phyloP scores from a whole-genome alignment of 169 alveolate genomes.

The Cryptosporidium canis region DNA sequence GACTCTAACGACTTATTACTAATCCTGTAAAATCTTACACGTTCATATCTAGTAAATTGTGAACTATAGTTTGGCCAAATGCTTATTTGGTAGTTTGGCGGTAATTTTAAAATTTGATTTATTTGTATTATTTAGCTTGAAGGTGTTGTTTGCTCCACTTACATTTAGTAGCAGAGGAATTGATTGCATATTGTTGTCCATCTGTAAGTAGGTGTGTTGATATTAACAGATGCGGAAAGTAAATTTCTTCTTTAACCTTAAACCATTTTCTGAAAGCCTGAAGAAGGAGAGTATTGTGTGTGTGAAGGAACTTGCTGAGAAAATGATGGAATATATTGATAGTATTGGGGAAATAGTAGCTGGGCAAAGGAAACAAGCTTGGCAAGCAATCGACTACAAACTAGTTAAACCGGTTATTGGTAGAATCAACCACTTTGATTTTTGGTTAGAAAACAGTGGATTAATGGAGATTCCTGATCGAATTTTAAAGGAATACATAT shows the following conservation, averaged over 20 bases:
- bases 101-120: not conserved
- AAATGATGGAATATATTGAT: slow-evolving; percentile 8
- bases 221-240: slow-evolving; percentile 27
- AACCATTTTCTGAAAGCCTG: slow-evolving; percentile 2
- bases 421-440: slow-evolving; percentile 16
- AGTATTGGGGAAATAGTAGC: not conserved
- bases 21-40: no score
- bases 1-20: no score
- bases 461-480: slow-evolving; percentile 39
- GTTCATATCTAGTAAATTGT: not conserved
- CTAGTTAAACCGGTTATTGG: slow-evolving; percentile 1
- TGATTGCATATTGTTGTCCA: not conserved
- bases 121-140: not conserved
- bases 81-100: slow-evolving; percentile 4
- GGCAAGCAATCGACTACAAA: slow-evolving; percentile 28
- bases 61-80: not conserved
- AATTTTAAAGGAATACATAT: slow-evolving; percentile 5
- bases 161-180: not conserved
- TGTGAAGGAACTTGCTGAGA: slow-evolving; percentile 27
- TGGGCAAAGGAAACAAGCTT: not conserved
- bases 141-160: not conserved
- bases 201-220: not conserved
- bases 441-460: slow-evolving; percentile 40
- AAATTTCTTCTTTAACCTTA: slow-evolving; percentile 17
- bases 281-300: slow-evolving; percentile 6